These are phyloP conservation scores for Phytophthora palmivora DNA, from an alignment of 352 stramenopile genomes.

Conservation along the genomic window DNA sequence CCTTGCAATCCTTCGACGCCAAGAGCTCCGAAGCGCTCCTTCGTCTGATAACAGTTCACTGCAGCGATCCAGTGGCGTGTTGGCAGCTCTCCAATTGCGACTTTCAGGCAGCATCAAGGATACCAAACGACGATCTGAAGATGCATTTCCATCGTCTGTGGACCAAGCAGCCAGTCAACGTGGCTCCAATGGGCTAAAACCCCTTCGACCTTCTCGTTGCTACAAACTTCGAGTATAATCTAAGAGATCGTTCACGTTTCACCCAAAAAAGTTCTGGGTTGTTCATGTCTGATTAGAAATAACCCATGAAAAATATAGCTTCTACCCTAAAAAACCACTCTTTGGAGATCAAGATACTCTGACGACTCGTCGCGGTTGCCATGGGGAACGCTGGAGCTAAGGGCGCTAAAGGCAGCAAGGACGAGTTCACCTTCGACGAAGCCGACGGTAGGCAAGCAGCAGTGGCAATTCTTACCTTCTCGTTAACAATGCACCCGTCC, in stretches of 20 bases:
- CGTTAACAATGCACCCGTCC: not conserved
- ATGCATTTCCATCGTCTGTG: conserved; percentile 9
- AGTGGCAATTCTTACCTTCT: not conserved
- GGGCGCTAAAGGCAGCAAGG: conserved; percentile 72
- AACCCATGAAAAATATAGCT: no score
- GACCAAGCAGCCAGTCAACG: not conserved
- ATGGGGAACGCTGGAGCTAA: conserved; percentile 68
- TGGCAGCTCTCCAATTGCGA: conserved; percentile 1
- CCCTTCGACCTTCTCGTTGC: conserved; percentile 7
- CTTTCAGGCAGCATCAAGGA: conserved; percentile 2
- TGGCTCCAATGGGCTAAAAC: conserved; percentile 6
- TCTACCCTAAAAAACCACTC: no score
- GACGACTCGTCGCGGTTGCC: conserved; percentile 15
- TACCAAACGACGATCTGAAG: not conserved
- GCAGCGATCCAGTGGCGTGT: not conserved
- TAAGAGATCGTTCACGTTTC: no score
- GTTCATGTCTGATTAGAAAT: not conserved
- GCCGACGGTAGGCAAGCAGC: conserved; percentile 40
- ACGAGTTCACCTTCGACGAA: conserved; percentile 86
- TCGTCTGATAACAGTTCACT: not conserved
- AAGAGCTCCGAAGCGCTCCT: conserved; percentile 1
- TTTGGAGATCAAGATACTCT: conserved; percentile 6
- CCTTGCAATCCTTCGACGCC: conserved; percentile 12
- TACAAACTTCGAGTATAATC: not conserved
- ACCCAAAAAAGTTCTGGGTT: not conserved